A percentile compares a stretch with the other conserved stretches of the same genome.
phyloP scores from a whole-genome alignment of 2,329 filamentous ascomycete species.

The Monosporascus sp. region DNA sequence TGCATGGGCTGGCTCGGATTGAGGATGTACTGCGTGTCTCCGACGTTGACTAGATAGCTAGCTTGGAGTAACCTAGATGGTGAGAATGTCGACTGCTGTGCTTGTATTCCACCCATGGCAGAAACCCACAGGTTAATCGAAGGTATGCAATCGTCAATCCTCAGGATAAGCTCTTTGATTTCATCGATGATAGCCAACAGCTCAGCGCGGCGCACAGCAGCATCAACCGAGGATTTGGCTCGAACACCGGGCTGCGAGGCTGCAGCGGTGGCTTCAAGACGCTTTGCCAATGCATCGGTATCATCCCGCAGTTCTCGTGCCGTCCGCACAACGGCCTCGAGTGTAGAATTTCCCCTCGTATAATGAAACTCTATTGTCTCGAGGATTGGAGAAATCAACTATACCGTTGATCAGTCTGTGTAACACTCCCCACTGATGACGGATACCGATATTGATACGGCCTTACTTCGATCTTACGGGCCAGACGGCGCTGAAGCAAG shows the following conservation, averaged over 20 bases:
- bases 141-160: conserved; percentile 88
- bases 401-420: conserved; percentile 2
- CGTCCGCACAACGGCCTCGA: conserved; percentile 79
- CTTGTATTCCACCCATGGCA: conserved; percentile 83
- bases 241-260: conserved; percentile 35
- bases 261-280: conserved; percentile 64
- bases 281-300: conserved; percentile 72
- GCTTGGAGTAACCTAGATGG: conserved; percentile 88
- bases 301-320: conserved; percentile 80
- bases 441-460: background rate
- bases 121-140: conserved; percentile 91
- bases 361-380: conserved; percentile 38
- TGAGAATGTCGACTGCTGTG: conserved; percentile 75
- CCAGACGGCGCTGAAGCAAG: conserved; percentile 65
- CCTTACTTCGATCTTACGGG: conserved; percentile 76
- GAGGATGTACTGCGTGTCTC: conserved; percentile 75
- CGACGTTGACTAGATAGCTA: conserved; percentile 82
- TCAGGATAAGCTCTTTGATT: conserved; percentile 67
- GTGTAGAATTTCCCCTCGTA: conserved; percentile 46
- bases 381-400: conserved; percentile 28
- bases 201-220: conserved; percentile 56
- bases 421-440: background rate
- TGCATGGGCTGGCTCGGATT: conserved; percentile 62
- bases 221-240: conserved; percentile 40
- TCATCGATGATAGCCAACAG: conserved; percentile 66